These are phyloP conservation scores for Asterophora lycoperdoides DNA, from an alignment of 768 basidiomycete genomes.

Conservation along the genomic window DNA sequence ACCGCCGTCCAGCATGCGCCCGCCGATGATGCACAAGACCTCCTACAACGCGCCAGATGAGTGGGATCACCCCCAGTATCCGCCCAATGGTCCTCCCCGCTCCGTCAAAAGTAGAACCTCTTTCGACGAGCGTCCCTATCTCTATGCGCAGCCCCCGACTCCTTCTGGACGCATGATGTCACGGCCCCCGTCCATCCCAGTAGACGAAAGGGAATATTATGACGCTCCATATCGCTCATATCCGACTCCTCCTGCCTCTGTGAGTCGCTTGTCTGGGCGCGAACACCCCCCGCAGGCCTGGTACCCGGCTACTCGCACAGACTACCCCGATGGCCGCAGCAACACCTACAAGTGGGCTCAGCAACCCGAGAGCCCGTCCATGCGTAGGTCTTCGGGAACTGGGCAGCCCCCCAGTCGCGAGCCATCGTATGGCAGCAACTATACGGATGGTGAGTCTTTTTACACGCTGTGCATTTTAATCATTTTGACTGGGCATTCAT, in stretches of 20 bases:
- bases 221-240: slow-evolving; percentile 12
- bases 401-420: slow-evolving; percentile 13
- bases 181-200: slow-evolving; percentile 11
- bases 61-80: slow-evolving; percentile 10
- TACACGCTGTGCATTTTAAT: background rate
- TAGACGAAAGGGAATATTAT: slow-evolving; percentile 14
- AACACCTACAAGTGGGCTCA: slow-evolving; percentile 18
- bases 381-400: slow-evolving; percentile 15
- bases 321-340: slow-evolving; percentile 14
- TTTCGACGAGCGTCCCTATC: slow-evolving; percentile 20
- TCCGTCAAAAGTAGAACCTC: slow-evolving; percentile 23
- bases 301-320: slow-evolving; percentile 2
- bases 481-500: background rate
- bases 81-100: slow-evolving; percentile 15
- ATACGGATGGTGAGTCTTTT: slow-evolving; percentile 12
- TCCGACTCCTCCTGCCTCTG: slow-evolving; percentile 18
- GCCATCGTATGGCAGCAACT: slow-evolving; percentile 15
- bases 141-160: slow-evolving; percentile 6
- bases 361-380: slow-evolving; percentile 15
- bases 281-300: slow-evolving; percentile 10
- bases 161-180: slow-evolving; percentile 4
- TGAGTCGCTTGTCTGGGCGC: slow-evolving; percentile 11
- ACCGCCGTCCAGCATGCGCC: slow-evolving; percentile 2
- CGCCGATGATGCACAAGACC: slow-evolving; percentile 13
- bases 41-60: slow-evolving; percentile 18